Conservation (phyloP, 2,329 filamentous ascomycete genomes). For the Pseudogymnoascus sp. region DNA sequence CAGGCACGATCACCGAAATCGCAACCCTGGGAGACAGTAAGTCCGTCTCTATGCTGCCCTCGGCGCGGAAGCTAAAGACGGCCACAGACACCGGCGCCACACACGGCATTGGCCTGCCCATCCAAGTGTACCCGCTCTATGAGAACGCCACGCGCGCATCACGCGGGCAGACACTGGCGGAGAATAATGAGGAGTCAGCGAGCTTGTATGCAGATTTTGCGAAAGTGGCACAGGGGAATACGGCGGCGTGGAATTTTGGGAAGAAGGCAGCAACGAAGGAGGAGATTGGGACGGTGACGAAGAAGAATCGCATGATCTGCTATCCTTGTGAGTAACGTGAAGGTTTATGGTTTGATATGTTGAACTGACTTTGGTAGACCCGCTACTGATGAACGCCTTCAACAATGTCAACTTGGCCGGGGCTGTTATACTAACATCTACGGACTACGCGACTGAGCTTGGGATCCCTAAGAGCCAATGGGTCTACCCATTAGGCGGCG, state of each 20-base stretch:
- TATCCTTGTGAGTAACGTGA: slow-evolving; percentile 48
- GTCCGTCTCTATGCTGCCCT: slow-evolving; percentile 14
- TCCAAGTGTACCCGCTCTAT: slow-evolving; percentile 62
- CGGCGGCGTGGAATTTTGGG: slow-evolving; percentile 52
- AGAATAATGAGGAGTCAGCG: slow-evolving; percentile 54
- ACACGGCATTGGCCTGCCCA: slow-evolving; percentile 55
- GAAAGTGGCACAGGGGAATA: slow-evolving; percentile 45
- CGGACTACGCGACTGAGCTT: slow-evolving; percentile 45
- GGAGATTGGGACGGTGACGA: slow-evolving; percentile 46
- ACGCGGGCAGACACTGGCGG: slow-evolving; percentile 43
- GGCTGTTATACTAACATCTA: slow-evolving; percentile 54
- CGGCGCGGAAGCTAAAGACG: slow-evolving; percentile 11
- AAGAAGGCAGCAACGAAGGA: slow-evolving; percentile 39
- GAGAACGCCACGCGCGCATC: slow-evolving; percentile 57
- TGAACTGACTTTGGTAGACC: slow-evolving; percentile 41
- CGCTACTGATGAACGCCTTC: slow-evolving; percentile 65
- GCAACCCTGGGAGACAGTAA: slow-evolving; percentile 37
- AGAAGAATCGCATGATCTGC: slow-evolving; percentile 61
- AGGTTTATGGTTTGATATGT: background rate
- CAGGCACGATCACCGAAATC: slow-evolving; percentile 46
- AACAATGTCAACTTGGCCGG: slow-evolving; percentile 61
- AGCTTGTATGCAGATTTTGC: slow-evolving; percentile 56
- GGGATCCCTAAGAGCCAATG: slow-evolving; percentile 49
- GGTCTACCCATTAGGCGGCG: slow-evolving; percentile 59
- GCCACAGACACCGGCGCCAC: slow-evolving; percentile 45